Base-by-base conservation (phyloP, 768 basidiomycete species). In the Tylopilus subfusipes region DNA sequence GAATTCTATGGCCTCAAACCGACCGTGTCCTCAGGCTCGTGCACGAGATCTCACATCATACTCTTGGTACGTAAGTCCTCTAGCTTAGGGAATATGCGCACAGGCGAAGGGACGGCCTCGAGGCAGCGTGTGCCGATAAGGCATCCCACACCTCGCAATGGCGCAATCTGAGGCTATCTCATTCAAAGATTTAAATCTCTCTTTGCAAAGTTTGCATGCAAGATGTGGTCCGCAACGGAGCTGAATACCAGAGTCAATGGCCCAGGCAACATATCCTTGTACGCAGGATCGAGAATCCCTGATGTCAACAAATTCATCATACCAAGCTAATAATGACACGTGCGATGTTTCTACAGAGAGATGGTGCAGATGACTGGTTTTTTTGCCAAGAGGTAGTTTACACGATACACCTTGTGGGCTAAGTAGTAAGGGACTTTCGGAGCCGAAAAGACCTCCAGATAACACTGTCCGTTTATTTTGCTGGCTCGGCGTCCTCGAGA, bases 401-500 rank as follows among this genome's bases (percentile, higher is more conserved):
- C 62, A 61, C 38, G 46, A 36, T 54, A 46, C 50, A 52, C 33
- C 30, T 55, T 34, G 45, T 52, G 27, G 42, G 30, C 39, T 52
- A 53, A 29, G 34, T n/a, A n/a, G n/a, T n/a, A n/a, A n/a, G 12
- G 12, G 16, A 46, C 45, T 44, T 44, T 53, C 12, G 25, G 22
- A 21, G 18, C 27, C 8, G 5, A 25, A 4, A 31, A 16, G 30
- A 36, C 38, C 27, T 21, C 21, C 25, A 47, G 40, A 33, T 5
- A 38, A 9, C 25, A 31, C 25, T 14, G 19, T 53, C 49, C 45
- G 24, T 45, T 25, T 48, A 56, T 25, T 53, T 48, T 46, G 34
- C n/a, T 34, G 74, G 65, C 63, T 81, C 78, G 29, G 76, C 76
- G n/a, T 84, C 82, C 73, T 92, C 90, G 44, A 93, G 85, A 61